Percentiles rank a stretch among this genome's conserved stretches.
phyloP scores from a whole-genome alignment of 306 rosid genomes.

The cucumber (Cucumis sativus) region Cucumber_9930_V3 NC_026660.2:8551501-8552000 shows the following conservation, averaged over 20 bases:
- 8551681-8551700: constrained; percentile 11
- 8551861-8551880: constrained; percentile 9
- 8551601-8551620: too few species aligned
- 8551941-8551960: not conserved
- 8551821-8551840: constrained; percentile 15
- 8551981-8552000: constrained; percentile 1
- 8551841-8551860: constrained; percentile 10
- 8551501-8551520: too few species aligned
- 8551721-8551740: constrained; percentile 26
- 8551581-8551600: too few species aligned
- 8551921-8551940: constrained; percentile 5
- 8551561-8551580: too few species aligned
- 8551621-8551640: too few species aligned
- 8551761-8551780: constrained; percentile 10
- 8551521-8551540: too few species aligned
- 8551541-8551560: too few species aligned
- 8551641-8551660: too few species aligned
- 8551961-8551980: constrained; percentile 5
- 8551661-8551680: not conserved
- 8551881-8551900: constrained; percentile 21
- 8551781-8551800: constrained; percentile 28
- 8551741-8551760: constrained; percentile 20
- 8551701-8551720: constrained; percentile 21
- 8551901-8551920: constrained; percentile 17
- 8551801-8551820: constrained; percentile 28